Evolutionary conservation across 805 yeast genomes (phyloP), one percentile per base, ranked within the genome.

Genomic region (Kazachstania martiniae): DNA sequence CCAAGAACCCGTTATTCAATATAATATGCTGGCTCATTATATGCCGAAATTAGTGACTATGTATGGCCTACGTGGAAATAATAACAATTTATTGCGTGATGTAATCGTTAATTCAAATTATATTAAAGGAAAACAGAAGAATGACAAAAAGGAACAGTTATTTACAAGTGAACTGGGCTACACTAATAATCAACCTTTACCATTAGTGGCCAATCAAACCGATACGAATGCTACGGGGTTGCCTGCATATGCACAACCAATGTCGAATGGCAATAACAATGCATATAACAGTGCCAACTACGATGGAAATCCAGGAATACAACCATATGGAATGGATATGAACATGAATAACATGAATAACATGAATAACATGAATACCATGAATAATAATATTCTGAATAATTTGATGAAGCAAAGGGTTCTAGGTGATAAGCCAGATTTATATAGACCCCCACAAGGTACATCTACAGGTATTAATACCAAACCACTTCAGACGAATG

Each of bases 1-100:
- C 52, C 73, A 83, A 3, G 72, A 74, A 8, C 94, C 95, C 3
- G 61, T 56, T 25, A 66, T 86, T 7, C 68, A 80, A 5, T 47
- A 46, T n/a, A 37, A 39, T 28, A 46, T 61, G 3, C 37, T 65
- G 24, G 52, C 53, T 12, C 38, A 50, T 13, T 41, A 63, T 26
- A 51, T 57, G 2, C 52, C 61, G n/a, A 53, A 47, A 34, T 40
- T 56, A 7, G 39, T 49, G 14, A 41, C 47, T 4, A 36, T 38
- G 21, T 51, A 47, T 32, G 53, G 53, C 7, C 32, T 29, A 1
- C 38, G 38, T 29, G 45, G 43, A 4, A 48, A 45, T 21, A 42
- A 42, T 12, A 44, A 50, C 28, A 25, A 28, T 2, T 31, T 40
- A 13, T 21, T 43, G n/a, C 22, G 26, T 3, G 38, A 35, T 25